Base-by-base conservation (phyloP, 2,329 filamentous ascomycete genomes). In the Camillea tinctor region DNA sequence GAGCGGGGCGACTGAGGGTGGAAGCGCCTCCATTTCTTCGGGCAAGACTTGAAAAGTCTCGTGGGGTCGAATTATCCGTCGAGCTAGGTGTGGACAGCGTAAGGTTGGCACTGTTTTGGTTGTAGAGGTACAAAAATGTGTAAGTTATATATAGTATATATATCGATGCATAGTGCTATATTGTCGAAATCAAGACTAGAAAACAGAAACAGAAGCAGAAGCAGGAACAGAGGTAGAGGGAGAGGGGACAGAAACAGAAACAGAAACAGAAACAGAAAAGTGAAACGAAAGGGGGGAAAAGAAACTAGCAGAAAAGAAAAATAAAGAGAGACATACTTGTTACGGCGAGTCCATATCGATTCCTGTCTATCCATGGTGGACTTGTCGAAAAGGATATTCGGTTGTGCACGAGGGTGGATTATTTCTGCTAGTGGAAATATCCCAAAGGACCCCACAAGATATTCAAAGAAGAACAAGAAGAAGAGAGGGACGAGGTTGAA, bases 61-160 rank as follows among this genome's bases (percentile, higher is more conserved):
- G 68, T 50, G 72, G 79, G 80, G 81, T 75, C 13, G 81, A 74
- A 67, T 74, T 73, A 67, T 84, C 81, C 74, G 77, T 80, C 55
- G 75, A 72, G 67, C 73, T 75, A 56, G 86, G 81, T 74, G 91
- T 96, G 70, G 92, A 89, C 65, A 98, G 84, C 69, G 93, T 96
- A 78, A 97, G 90, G 82, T 96, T 98, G 84, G 87, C 91, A 78
- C 86, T 86, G 82, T 90, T 95, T 90, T 95, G 22, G 26, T 30
- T 11, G 26, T 30, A 3, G n/a, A n/a, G 7, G 26, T 30, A 30
- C 53, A 50, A n/a, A n/a, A 4, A 54, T 19, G 44, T 36, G 30
- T 22, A 44, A 56, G 24, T 57, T 23, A 50, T 52, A 22, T 36
- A 49, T 61, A 44, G 61, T 64, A n/a, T n/a, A n/a, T n/a, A n/a